Evolutionary conservation across 257 asterid species (phyloP), one percentile per base, ranked within the genome.

Genomic region (Solanum corneliomulleri): DNA sequence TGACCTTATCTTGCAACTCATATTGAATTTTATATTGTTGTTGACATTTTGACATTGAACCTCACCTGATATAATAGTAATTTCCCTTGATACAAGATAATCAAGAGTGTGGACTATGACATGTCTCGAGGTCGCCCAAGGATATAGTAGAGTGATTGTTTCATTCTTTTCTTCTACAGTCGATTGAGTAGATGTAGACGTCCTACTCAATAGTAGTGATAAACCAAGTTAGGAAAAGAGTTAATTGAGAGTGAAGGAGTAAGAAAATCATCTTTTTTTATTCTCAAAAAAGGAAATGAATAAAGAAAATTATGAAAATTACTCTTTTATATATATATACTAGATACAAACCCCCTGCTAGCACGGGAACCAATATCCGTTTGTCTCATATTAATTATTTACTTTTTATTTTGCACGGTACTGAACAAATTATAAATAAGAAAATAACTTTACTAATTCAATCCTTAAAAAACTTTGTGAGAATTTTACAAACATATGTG

Each of bases 51-150:
- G 85, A 83, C 86, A 88, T 35, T 62, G 86, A 77, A 84, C 89
- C n/a, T 88, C 81, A 20, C 88, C 88, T 0, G 41, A 42, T 31
- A 84, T 88, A 42, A 0, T 31, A 33, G 23, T 49, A 16, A 84
- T 84, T 41, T 77, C 62, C 3, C 84, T 84, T 2, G 82, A 60
- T 25, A 84, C 35, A 0, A 88, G 85, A 39, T 85, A 77, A n/a
- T 84, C 29, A 2, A 75, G 62, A 44, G 33, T 76, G 39, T 88
- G 83, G 20, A 88, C 62, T 1, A 62, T 85, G 37, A 86, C 88
- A 10, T 85, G 88, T 35, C 29, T 83, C 2, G 85, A n/a, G 18
- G 90, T 88, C 5, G 74, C 83, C 90, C 90, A 88, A 31, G 90
- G 88, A 56, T 85, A 88, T 4, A 86, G 56, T 15, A 64, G 29